These are phyloP conservation scores for Hyaloscypha finlandica DNA, from an alignment of 495 filamentous ascomycete genomes.

Conservation along the genomic window DNA sequence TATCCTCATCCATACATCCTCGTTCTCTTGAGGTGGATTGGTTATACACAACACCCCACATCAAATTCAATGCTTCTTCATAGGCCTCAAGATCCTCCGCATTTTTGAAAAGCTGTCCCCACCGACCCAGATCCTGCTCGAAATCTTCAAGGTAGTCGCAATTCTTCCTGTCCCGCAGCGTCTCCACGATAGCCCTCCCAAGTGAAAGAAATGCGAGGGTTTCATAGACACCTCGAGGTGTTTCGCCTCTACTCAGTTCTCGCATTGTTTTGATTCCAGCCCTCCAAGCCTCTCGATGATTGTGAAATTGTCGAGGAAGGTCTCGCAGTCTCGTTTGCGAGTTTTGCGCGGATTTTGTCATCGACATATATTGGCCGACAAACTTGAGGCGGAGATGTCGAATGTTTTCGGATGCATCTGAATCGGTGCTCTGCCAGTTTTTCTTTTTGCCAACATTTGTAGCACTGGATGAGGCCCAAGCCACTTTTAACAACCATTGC, in stretches of 20 bases:
- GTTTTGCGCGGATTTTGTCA: constrained; percentile 6
- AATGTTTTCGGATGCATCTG: constrained; percentile 2
- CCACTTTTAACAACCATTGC: background rate
- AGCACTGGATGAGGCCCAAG: too few relatives aligned
- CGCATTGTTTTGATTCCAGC: constrained; percentile 15
- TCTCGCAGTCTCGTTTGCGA: constrained; percentile 11
- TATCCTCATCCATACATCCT: background rate
- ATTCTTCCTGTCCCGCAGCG: background rate
- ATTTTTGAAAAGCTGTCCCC: constrained; percentile 8
- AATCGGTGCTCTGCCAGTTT: background rate
- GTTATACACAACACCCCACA: constrained; percentile 14
- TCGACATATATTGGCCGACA: constrained; percentile 5
- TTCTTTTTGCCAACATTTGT: background rate
- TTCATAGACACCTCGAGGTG: background rate
- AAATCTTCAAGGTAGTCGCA: constrained; percentile 11
- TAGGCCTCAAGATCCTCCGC: constrained; percentile 10
- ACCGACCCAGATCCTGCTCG: constrained; percentile 5
- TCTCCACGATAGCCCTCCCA: constrained; percentile 19
- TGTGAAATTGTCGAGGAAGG: constrained; percentile 7
- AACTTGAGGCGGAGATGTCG: constrained; percentile 16
- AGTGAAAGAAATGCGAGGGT: constrained; percentile 16
- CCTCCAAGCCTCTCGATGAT: constrained; percentile 14
- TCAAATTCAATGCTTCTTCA: constrained; percentile 9
- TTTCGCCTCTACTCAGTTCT: constrained; percentile 8
- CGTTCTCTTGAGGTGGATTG: background rate